phyloP scores from a whole-genome alignment of 2,329 filamentous ascomycete species.

The Ophiostoma sp. region DNA sequence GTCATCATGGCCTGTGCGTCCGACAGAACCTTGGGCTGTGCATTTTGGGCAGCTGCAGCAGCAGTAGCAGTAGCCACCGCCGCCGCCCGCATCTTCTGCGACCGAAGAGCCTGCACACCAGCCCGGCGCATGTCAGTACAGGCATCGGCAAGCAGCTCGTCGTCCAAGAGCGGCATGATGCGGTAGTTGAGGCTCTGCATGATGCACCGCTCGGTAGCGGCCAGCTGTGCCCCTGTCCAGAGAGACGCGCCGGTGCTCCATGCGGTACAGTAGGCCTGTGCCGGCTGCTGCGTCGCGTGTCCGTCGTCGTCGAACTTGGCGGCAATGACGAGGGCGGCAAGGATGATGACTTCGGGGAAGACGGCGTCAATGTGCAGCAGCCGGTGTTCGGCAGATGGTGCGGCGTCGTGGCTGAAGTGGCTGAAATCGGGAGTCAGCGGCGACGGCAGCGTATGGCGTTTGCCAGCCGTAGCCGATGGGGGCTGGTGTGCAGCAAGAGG shows the following conservation, averaged over 20 bases:
- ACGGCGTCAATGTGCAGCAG: conserved; percentile 57
- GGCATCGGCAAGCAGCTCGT: conserved; percentile 53
- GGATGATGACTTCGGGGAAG: conserved; percentile 56
- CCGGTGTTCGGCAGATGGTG: conserved; percentile 28
- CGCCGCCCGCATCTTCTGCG: conserved; percentile 12
- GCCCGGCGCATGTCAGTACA: conserved; percentile 61
- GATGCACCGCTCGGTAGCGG: conserved; percentile 58
- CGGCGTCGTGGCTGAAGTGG: conserved; percentile 19
- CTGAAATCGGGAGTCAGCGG: conserved; percentile 31
- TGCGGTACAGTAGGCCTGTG: conserved; percentile 47
- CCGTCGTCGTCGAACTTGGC: conserved; percentile 60
- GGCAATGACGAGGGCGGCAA: conserved; percentile 60
- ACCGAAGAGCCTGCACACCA: conserved; percentile 32
- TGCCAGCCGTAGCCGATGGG: conserved; percentile 25
- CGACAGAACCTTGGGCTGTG: neutral
- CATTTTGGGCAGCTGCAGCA: neutral
- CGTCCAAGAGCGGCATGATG: conserved; percentile 55
- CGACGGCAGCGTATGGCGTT: conserved; percentile 47
- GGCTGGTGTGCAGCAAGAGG: conserved; percentile 39
- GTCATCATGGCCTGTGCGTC: neutral
- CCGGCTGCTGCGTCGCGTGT: conserved; percentile 51
- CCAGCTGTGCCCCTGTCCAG: conserved; percentile 59
- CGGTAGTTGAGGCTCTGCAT: conserved; percentile 61
- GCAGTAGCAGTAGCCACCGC: neutral
- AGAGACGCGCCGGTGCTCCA: conserved; percentile 42